Conservation (phyloP, 257 asterid species). For the Echium plantagineum region DNA sequence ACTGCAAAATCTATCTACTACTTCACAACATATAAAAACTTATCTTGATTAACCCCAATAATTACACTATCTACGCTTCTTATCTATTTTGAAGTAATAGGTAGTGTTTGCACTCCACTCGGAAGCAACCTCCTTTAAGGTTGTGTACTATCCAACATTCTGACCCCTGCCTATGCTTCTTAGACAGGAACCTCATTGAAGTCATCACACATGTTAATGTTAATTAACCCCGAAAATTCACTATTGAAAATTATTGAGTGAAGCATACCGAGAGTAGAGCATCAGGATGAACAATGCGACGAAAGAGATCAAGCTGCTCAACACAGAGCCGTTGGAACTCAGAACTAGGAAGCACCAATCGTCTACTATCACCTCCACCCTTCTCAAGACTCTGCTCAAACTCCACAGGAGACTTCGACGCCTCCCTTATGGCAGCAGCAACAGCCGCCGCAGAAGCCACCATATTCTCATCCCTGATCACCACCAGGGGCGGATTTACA, state of each 20-base stretch:
- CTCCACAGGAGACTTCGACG: conserved; percentile 88
- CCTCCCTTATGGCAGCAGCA: conserved; percentile 53
- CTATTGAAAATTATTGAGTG: background rate
- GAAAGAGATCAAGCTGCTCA: conserved; percentile 80
- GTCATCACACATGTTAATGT: no score
- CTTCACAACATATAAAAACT: no score
- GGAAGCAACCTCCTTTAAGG: no score
- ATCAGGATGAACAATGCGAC: conserved; percentile 63
- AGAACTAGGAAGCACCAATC: conserved; percentile 71
- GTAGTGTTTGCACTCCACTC: no score
- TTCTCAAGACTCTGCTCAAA: conserved; percentile 62
- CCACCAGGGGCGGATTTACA: no score
- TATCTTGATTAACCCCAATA: no score
- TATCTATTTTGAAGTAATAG: no score
- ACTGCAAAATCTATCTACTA: no score
- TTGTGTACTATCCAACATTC: no score
- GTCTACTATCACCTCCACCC: conserved; percentile 14
- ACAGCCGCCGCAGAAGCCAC: conserved; percentile 77
- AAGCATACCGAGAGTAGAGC: conserved; percentile 58
- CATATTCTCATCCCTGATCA: conserved; percentile 8
- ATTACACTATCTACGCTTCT: no score
- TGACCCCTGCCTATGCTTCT: no score
- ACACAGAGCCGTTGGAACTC: conserved; percentile 78
- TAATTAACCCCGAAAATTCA: background rate
- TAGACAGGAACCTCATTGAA: no score